Evolutionary conservation across 164 flowering plant species (phyloP), one percentile per base, ranked within the genome.

Genomic region (Chloranthus sessilifolius): DNA sequence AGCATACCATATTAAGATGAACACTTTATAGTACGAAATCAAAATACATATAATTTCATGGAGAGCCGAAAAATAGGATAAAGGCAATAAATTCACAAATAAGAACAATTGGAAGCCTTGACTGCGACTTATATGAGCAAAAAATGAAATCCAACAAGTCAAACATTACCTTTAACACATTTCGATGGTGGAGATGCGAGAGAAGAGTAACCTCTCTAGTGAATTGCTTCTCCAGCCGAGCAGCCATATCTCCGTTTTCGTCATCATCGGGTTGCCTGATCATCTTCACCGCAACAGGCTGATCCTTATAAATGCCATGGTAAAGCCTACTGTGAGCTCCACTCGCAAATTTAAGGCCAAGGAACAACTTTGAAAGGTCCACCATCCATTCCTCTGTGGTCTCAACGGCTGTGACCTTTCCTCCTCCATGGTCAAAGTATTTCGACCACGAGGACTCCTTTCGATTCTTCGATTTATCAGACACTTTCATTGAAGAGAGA

Each of bases 271-370:
- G 94, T 21, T 68, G 68, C 23, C 67, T 59, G 35, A 89, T 74
- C 46, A 90, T 73, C 51, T 90, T 90, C 17, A 86, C 82, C 0
- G 97, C 97, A 52, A 84, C 95, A 55, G 87, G 64, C 53, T 75
- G 68, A 46, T 79, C 91, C 37, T 82, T 74, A 36, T 90, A 90
- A 6, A 72, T 61, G 2, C 95, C 97, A 64, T 78, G 95, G 64
- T 89, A 86, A 60, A 89, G 84, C 52, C 76, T 60, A 55, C 97
- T 87, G 60, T 90, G 79, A 5, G 95, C 88, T 23, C 97, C 97
- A 52, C 71, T 74, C 31, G 95, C 95, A 68, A 90, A 86, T 33
- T 65, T 79, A 47, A 43, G 69, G 27, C 95, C 97, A 51, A 84
- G 60, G 30, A 73, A 77, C 41, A 90, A 64, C 75, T 79, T 68